Conservation (phyloP, 164 flowering plant genomes). For the Taxillus chinensis region DNA sequence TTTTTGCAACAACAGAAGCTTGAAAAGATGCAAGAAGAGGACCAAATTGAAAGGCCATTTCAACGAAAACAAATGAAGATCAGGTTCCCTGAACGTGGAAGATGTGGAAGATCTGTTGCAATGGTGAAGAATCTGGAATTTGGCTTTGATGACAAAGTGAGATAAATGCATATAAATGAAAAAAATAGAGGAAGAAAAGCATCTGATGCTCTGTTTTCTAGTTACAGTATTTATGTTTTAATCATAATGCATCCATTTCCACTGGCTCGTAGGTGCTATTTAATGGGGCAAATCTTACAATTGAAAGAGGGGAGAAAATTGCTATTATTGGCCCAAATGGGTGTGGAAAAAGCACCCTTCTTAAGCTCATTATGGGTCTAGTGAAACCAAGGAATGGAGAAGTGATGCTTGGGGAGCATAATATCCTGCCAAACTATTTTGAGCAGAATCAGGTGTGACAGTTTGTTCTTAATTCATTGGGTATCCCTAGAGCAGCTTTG, state of each 20-base stretch:
- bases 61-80: constrained; percentile 85
- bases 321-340: constrained; percentile 98
- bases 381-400: constrained; percentile 71
- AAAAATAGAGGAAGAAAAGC: background rate
- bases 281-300: constrained; percentile 61
- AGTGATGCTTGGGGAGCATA: constrained; percentile 82
- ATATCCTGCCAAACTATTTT: constrained; percentile 92
- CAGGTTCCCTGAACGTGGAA: constrained; percentile 92
- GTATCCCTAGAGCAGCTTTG: background rate
- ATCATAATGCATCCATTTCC: background rate
- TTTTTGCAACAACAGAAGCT: constrained; percentile 51
- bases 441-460: constrained; percentile 94
- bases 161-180: background rate
- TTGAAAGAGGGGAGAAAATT: constrained; percentile 86
- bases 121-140: constrained; percentile 60
- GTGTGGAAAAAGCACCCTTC: constrained; percentile 94
- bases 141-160: constrained; percentile 62
- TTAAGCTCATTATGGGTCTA: constrained; percentile 82
- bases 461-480: background rate
- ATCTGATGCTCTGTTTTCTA: background rate
- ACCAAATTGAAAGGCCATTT: constrained; percentile 90
- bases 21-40: constrained; percentile 85
- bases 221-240: background rate
- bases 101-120: constrained; percentile 71
- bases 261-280: constrained; percentile 53